Evolutionary conservation across 139 green algal species (phyloP).

Genomic region (Ulvella scutata): DNA sequence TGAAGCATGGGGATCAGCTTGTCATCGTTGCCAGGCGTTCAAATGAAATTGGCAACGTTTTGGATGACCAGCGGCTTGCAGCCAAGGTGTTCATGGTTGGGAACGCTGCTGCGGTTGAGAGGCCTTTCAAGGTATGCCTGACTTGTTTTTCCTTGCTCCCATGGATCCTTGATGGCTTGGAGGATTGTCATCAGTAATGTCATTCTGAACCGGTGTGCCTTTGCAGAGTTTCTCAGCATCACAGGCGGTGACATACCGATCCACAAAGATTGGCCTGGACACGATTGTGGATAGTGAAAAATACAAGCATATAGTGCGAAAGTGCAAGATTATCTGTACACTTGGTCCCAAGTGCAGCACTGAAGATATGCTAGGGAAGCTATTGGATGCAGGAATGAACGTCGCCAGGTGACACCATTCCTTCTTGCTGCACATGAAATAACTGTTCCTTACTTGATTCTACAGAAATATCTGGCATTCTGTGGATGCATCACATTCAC

Average conservation of each 20-base stretch:
- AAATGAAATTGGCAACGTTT: background rate
- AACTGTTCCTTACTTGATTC: too few relatives aligned
- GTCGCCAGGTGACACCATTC: constrained; percentile 17
- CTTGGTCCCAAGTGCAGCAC: constrained; percentile 29
- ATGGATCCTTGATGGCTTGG: too few relatives aligned
- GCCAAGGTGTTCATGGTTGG: background rate
- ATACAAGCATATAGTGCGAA: constrained; percentile 24
- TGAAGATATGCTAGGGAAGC: constrained; percentile 12
- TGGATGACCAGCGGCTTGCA: background rate
- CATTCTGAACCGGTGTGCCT: too few relatives aligned
- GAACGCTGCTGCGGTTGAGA: background rate
- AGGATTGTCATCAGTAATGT: too few relatives aligned
- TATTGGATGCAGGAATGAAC: constrained; percentile 53
- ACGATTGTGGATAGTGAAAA: constrained; percentile 33
- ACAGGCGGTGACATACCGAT: constrained; percentile 19
- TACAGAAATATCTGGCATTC: too few relatives aligned
- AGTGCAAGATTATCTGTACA: constrained; percentile 40
- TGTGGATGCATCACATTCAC: too few relatives aligned
- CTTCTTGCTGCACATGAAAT: too few relatives aligned
- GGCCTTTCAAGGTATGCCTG: background rate
- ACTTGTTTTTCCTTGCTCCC: too few relatives aligned
- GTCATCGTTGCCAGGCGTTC: background rate
- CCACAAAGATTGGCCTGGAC: constrained; percentile 38
- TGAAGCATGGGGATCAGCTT: background rate
- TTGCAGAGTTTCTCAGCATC: background rate